phyloP scores from a whole-genome alignment of 1,284 basidiomycete genomes.

The Chiua sp. region DNA sequence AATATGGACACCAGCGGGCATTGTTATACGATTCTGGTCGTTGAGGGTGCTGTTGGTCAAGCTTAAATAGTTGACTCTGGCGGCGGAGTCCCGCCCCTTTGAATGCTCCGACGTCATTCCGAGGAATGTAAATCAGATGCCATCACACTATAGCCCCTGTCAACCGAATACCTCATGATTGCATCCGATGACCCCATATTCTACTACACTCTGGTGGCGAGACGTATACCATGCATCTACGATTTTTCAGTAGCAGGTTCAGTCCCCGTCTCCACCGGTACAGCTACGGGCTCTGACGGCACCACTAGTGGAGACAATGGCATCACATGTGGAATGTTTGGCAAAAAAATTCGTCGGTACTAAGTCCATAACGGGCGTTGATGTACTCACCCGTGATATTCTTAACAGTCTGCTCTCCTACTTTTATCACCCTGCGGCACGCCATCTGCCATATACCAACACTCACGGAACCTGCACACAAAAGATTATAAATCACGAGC shows the following conservation, averaged over 20 bases:
- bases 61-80: slow-evolving; percentile 20
- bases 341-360: not conserved
- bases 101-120: slow-evolving; percentile 28
- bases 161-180: not conserved
- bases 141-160: not conserved
- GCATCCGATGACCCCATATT: too few relatives aligned
- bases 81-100: slow-evolving; percentile 34
- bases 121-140: slow-evolving; percentile 24
- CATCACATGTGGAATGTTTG: not conserved
- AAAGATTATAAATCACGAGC: not conserved
- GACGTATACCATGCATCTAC: slow-evolving; percentile 10
- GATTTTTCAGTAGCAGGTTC: slow-evolving; percentile 17
- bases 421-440: slow-evolving; percentile 77
- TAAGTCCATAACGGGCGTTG: slow-evolving; percentile 4
- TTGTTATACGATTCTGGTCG: slow-evolving; percentile 31
- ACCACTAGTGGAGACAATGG: slow-evolving; percentile 8
- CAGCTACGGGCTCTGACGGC: slow-evolving; percentile 25
- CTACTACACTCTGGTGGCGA: slow-evolving; percentile 62
- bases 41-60: slow-evolving; percentile 1
- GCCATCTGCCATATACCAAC: slow-evolving; percentile 93
- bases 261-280: slow-evolving; percentile 16
- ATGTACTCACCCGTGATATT: slow-evolving; percentile 43
- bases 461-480: slow-evolving; percentile 75
- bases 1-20: slow-evolving; percentile 66
- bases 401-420: slow-evolving; percentile 71